These are phyloP conservation scores for Colletotrichum lupini DNA, from an alignment of 2,329 filamentous ascomycete genomes.

Conservation along the genomic window DNA sequence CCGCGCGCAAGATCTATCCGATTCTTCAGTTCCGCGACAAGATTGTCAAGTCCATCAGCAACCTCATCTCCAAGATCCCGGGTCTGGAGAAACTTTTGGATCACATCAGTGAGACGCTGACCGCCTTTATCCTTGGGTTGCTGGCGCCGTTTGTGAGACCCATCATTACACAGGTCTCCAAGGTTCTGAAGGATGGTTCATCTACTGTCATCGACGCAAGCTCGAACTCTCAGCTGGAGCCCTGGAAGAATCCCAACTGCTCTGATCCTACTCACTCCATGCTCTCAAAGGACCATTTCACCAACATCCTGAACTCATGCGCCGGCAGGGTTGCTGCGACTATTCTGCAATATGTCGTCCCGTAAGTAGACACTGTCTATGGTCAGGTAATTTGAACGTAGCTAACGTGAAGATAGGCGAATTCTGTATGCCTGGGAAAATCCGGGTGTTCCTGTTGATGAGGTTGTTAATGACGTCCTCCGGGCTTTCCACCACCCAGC, in stretches of 20 bases:
- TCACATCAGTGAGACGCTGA: conserved; percentile 92
- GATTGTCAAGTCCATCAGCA: conserved; percentile 87
- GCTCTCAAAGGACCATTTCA: conserved; percentile 87
- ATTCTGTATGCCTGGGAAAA: conserved; percentile 95
- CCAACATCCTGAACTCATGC: conserved; percentile 80
- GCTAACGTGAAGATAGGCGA: conserved; percentile 60
- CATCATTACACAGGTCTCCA: conserved; percentile 87
- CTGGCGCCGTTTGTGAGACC: conserved; percentile 92
- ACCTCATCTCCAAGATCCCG: conserved; percentile 90
- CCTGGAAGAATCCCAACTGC: conserved; percentile 81
- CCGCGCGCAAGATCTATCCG: conserved; percentile 87
- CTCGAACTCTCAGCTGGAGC: conserved; percentile 80
- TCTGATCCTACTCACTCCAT: conserved; percentile 86
- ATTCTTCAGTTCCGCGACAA: conserved; percentile 95
- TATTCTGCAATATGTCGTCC: conserved; percentile 87
- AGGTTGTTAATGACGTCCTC: conserved; percentile 84
- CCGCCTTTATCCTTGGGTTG: conserved; percentile 89
- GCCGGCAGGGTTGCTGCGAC: conserved; percentile 79
- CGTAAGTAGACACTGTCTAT: conserved; percentile 59
- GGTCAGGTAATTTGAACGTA: background rate
- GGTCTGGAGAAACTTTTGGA: conserved; percentile 91
- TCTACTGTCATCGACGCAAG: conserved; percentile 76
- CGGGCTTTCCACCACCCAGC: conserved; percentile 92
- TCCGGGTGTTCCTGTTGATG: conserved; percentile 81
- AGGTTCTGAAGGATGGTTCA: conserved; percentile 87